These are phyloP conservation scores for Cicer chorassanicum DNA, from an alignment of 306 rosid genomes.

Conservation along the genomic window DNA sequence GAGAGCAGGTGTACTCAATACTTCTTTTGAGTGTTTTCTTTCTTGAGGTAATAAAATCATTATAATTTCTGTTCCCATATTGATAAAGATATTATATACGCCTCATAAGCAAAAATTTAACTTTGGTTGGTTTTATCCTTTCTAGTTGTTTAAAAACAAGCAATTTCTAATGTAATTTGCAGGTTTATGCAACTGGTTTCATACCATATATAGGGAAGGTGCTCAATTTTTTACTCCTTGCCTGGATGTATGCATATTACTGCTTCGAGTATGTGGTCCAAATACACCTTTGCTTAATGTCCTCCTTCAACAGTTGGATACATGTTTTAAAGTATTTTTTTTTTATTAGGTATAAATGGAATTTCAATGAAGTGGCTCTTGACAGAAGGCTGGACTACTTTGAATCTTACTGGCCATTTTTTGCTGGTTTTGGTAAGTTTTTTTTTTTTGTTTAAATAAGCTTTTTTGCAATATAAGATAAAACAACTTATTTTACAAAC, in stretches of 20 bases:
- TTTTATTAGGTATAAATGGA: slow-evolving; percentile 87
- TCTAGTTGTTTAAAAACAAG: slow-evolving; percentile 13
- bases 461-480: slow-evolving; percentile 29
- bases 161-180: slow-evolving; percentile 50
- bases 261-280: slow-evolving; percentile 85
- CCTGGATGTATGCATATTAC: slow-evolving; percentile 98
- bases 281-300: slow-evolving; percentile 34
- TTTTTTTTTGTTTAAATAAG: slow-evolving; percentile 2
- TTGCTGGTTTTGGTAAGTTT: slow-evolving; percentile 85
- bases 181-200: slow-evolving; percentile 83
- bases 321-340: slow-evolving; percentile 37
- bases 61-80: slow-evolving; percentile 29
- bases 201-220: slow-evolving; percentile 82
- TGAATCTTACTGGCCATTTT: slow-evolving; percentile 91
- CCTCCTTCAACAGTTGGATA: slow-evolving; percentile 35
- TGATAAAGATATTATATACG: slow-evolving; percentile 23
- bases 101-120: slow-evolving; percentile 33
- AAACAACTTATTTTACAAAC: slow-evolving; percentile 4
- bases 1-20: slow-evolving; percentile 76
- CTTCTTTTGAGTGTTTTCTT: slow-evolving; percentile 82
- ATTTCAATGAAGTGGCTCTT: slow-evolving; percentile 76
- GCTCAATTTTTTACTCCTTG: slow-evolving; percentile 76
- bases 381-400: slow-evolving; percentile 80
- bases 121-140: slow-evolving; percentile 31
- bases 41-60: slow-evolving; percentile 65